phyloP scores from a whole-genome alignment of 2,329 filamentous ascomycete genomes.

The Cordyceps militaris region DNA sequence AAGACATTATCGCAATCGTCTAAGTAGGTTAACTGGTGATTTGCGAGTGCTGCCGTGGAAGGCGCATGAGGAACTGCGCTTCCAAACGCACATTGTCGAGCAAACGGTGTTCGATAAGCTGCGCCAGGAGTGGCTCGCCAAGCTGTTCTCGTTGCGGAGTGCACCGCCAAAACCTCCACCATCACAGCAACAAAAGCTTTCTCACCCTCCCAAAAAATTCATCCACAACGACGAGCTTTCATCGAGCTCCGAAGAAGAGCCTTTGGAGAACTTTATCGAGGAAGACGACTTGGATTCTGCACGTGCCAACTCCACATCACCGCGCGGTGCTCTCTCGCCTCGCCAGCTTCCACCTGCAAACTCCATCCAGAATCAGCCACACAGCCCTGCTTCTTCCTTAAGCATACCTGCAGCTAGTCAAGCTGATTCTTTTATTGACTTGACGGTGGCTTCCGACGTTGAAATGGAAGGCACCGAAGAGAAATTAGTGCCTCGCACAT shows the following conservation, averaged over 20 bases:
- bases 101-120: slow-evolving; percentile 56
- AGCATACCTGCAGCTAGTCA: neutral
- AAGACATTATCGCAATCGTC: slow-evolving; percentile 38
- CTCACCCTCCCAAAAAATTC: neutral
- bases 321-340: neutral
- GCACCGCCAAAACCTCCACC: slow-evolving; percentile 16
- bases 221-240: slow-evolving; percentile 38
- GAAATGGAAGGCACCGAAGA: slow-evolving; percentile 5
- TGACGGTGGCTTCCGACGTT: neutral
- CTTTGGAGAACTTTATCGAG: slow-evolving; percentile 42
- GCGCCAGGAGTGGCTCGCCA: slow-evolving; percentile 43
- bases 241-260: slow-evolving; percentile 42
- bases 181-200: slow-evolving; percentile 22
- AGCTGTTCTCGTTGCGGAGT: slow-evolving; percentile 34
- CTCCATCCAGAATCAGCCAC: neutral
- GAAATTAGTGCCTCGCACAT: neutral
- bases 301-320: neutral
- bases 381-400: neutral
- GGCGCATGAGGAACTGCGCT: slow-evolving; percentile 43
- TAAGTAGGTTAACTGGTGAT: slow-evolving; percentile 47
- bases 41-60: slow-evolving; percentile 48
- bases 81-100: slow-evolving; percentile 54
- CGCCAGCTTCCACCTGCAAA: neutral
- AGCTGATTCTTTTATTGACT: slow-evolving; percentile 18
- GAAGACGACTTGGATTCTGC: slow-evolving; percentile 16